Evolutionary conservation across 345 rosid genomes (phyloP), one percentile per base, ranked within the genome.

Genomic region (Raphanus sativus): DNA sequence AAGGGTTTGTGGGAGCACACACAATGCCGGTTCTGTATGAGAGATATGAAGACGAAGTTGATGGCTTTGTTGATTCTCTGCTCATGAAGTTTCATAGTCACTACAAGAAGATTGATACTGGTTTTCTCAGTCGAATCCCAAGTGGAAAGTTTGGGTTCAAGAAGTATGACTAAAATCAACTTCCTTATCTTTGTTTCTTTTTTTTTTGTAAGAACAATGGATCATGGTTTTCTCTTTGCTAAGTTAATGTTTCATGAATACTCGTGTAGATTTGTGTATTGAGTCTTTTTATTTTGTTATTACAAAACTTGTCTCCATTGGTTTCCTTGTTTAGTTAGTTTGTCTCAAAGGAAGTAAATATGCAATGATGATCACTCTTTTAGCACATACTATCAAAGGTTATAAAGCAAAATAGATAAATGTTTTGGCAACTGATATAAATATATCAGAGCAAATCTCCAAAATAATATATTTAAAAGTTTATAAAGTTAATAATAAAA

Each of bases 1-100:
- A 73, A 96, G 99, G 98, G 72, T 91, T 96, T 68, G 90, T 93
- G 58, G 98, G 86, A 5, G 98, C 96, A 15, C 98, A 96, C 70
- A 90, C 98, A 58, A 36, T 96, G 84, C 99, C 99, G 3, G 92
- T 90, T 56, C 83, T 96, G 17, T 93, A 96, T 1, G 98, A 96
- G 86, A 88, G 78, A 78, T 81, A 96, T 12, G 98, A 96, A 75
- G 87, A 93, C 32, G 79, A 88, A 80, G 87, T 96, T 0, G 99
- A 96, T 69, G 84, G 80, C 65, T 86, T 96, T 9, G 65, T 84
- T 36, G 76, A 75, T 85, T 81, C 80, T 64, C 15, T 88, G 65
- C 50, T 91, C 1, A 83, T 79, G 29, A 91, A 87, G 86, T 80
- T 93, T 67, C 93, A 86, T 36, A 79, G 87, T 73, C 83, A 86